Evolutionary conservation across 306 rosid species (phyloP).

Genomic region (Inga leiocalycina): DNA sequence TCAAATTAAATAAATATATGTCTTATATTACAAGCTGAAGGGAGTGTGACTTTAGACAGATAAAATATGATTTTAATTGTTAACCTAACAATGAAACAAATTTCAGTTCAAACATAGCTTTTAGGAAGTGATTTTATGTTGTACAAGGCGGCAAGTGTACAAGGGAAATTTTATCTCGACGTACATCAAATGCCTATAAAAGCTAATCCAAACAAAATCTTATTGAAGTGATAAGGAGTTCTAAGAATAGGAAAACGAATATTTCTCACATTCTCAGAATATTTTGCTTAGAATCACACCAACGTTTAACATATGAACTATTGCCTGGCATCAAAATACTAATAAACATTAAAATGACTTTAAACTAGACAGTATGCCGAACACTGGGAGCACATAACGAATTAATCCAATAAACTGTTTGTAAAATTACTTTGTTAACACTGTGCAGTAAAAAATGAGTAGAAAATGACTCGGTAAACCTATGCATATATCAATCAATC

Average conservation of each 20-base stretch:
- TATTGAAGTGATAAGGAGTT: background rate
- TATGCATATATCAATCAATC: slow-evolving; percentile 38
- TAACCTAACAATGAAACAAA: too few relatives aligned
- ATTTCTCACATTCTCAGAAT: background rate
- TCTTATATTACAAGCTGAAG: too few relatives aligned
- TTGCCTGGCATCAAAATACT: background rate
- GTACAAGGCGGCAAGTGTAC: too few relatives aligned
- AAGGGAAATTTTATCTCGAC: too few relatives aligned
- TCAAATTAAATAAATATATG: too few relatives aligned
- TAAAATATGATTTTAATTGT: too few relatives aligned
- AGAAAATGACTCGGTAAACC: slow-evolving; percentile 15
- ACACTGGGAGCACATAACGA: background rate
- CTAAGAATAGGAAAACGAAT: background rate
- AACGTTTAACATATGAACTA: background rate
- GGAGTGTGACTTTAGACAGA: too few relatives aligned
- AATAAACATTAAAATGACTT: background rate
- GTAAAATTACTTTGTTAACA: slow-evolving; percentile 23
- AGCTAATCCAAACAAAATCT: too few relatives aligned
- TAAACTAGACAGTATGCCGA: background rate
- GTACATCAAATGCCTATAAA: too few relatives aligned
- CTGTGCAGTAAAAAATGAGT: background rate
- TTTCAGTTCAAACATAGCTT: too few relatives aligned
- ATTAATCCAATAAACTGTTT: background rate
- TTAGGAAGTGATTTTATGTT: too few relatives aligned
- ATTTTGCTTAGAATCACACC: background rate